Evolutionary conservation across 2,329 filamentous ascomycete genomes (phyloP).

Genomic region (Cercospora zeina): DNA sequence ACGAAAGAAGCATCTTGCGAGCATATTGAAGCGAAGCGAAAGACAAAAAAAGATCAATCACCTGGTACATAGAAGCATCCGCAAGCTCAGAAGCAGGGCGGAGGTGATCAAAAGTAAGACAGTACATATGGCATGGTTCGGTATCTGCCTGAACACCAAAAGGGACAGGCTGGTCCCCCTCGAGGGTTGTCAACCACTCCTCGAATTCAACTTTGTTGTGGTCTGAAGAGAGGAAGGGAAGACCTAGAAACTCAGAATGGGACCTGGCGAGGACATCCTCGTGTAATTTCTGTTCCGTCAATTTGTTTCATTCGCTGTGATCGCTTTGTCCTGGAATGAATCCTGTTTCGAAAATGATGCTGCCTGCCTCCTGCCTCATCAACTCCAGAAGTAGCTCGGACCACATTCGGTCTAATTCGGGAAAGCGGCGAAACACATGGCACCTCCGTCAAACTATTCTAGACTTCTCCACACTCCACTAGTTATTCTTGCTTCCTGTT

Average conservation of each 20-base stretch:
- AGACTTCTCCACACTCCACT: background rate
- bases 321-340: background rate
- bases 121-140: background rate
- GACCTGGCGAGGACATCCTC: background rate
- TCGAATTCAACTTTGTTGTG: constrained; percentile 12
- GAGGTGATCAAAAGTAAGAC: background rate
- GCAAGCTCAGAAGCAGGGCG: constrained; percentile 1
- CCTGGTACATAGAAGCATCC: constrained; percentile 15
- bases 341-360: background rate
- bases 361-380: background rate
- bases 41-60: background rate
- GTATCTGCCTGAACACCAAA: background rate
- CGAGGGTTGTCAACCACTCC: constrained; percentile 21
- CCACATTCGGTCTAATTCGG: constrained; percentile 10
- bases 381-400: background rate
- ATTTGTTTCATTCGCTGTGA: background rate
- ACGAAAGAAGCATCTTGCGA: constrained; percentile 19
- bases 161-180: constrained; percentile 7
- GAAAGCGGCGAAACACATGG: constrained; percentile 10
- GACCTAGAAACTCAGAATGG: constrained; percentile 14
- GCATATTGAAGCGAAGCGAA: background rate
- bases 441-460: constrained; percentile 1
- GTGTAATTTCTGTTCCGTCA: background rate
- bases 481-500: background rate
- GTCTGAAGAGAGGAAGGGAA: constrained; percentile 11